Percentiles rank a stretch among this genome's conserved stretches.
Conservation (phyloP, 2,329 filamentous ascomycete genomes). For the Lasiodiplodia sp. region DNA sequence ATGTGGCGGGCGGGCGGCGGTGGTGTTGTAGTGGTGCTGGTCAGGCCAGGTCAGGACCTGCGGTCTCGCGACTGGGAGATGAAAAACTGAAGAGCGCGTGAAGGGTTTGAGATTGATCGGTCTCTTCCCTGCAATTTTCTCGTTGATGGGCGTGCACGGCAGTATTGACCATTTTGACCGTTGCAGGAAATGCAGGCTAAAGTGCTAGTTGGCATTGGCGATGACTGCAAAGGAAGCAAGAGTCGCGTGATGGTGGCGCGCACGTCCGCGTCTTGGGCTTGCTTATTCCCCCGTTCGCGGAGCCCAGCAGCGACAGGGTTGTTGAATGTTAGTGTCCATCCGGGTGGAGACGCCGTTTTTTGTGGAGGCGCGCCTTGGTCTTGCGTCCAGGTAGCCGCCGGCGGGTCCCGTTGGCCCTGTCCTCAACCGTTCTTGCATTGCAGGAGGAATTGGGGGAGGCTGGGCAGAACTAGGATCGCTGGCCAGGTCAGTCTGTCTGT, state of each 20-base stretch:
- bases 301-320: slow-evolving; percentile 4
- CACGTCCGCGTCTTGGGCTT: slow-evolving; percentile 7
- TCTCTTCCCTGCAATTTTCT: background rate
- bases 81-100: background rate
- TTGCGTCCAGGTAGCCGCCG: background rate
- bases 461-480: background rate
- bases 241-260: slow-evolving; percentile 24
- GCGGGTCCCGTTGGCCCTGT: background rate
- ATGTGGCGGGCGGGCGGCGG: background rate
- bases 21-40: background rate
- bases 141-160: background rate
- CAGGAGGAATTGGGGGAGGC: background rate
- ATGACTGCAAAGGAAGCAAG: background rate
- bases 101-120: background rate
- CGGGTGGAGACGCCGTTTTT: slow-evolving; percentile 14
- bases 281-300: background rate
- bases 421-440: background rate
- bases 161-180: background rate
- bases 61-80: background rate
- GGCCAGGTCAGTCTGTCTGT: background rate
- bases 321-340: slow-evolving; percentile 4
- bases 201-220: background rate
- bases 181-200: background rate
- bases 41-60: background rate
- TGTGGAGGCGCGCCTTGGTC: slow-evolving; percentile 19